Percentiles rank a stretch among this genome's conserved stretches.
Conservation (phyloP, 805 yeast genomes). For the Saturnispora saitoi region DNA sequence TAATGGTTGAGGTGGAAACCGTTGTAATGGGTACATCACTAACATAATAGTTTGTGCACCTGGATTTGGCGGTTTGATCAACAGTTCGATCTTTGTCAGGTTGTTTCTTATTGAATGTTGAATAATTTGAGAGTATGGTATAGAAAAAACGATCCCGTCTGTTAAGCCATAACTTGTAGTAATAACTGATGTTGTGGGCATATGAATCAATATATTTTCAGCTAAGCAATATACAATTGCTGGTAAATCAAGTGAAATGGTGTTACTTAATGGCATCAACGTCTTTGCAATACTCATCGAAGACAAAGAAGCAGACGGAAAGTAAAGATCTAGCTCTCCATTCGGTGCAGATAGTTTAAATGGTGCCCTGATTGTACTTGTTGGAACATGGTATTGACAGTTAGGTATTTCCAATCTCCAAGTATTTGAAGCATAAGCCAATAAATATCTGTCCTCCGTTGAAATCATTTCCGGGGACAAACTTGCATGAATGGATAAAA, state of each 20-base stretch:
- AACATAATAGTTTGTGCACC: background rate
- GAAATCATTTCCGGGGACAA: slow-evolving; percentile 21
- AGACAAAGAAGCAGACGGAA: slow-evolving; percentile 8
- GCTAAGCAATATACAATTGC: slow-evolving; percentile 22
- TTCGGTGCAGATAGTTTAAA: background rate
- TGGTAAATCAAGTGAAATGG: slow-evolving; percentile 11
- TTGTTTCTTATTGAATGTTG: slow-evolving; percentile 16
- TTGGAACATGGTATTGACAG: slow-evolving; percentile 8
- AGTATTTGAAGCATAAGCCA: slow-evolving; percentile 19
- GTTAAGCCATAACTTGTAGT: background rate
- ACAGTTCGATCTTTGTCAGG: slow-evolving; percentile 11
- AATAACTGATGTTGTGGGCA: slow-evolving; percentile 11
- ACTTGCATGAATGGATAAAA: slow-evolving; percentile 16
- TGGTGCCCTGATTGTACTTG: slow-evolving; percentile 7
- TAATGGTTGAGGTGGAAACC: slow-evolving; percentile 14
- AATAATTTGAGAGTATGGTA: slow-evolving; percentile 19
- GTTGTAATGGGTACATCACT: slow-evolving; percentile 16
- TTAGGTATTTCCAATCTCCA: slow-evolving; percentile 15
- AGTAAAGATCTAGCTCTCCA: background rate
- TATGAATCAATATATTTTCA: slow-evolving; percentile 16
- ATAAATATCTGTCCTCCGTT: slow-evolving; percentile 13
- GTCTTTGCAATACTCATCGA: background rate
- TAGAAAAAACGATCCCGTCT: slow-evolving; percentile 13
- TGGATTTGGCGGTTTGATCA: background rate
- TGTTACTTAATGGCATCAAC: background rate